phyloP scores from a whole-genome alignment of 805 yeast genomes.

The Suhomyces sp. region DNA sequence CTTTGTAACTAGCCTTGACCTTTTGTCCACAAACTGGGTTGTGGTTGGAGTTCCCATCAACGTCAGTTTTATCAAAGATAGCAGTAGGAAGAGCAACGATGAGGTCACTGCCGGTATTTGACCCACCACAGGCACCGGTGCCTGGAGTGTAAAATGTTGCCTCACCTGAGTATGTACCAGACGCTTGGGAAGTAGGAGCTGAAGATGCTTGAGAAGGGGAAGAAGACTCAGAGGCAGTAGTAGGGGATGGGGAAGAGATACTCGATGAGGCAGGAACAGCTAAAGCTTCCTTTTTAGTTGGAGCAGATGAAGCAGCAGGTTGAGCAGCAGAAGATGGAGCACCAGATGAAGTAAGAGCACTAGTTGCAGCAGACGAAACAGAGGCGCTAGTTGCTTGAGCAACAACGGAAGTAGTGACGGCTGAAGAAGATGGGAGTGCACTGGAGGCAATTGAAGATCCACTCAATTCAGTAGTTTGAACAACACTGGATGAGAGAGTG shows the following conservation, averaged over 20 bases:
- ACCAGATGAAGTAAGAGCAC: not conserved
- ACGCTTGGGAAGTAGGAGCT: not conserved
- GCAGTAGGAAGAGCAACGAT: conserved; percentile 50
- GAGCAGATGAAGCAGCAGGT: not conserved
- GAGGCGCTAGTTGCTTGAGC: too few relatives aligned
- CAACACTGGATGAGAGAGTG: too few relatives aligned
- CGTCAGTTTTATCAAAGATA: conserved; percentile 34
- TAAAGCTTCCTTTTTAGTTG: not conserved
- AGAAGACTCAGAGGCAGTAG: not conserved
- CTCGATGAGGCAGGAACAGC: not conserved
- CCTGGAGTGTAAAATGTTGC: conserved; percentile 49
- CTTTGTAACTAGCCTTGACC: conserved; percentile 44
- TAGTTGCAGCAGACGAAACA: too few relatives aligned
- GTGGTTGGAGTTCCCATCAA: conserved; percentile 37
- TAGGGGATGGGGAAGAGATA: not conserved
- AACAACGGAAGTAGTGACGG: too few relatives aligned
- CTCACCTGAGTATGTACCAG: conserved; percentile 31
- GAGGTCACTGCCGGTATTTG: conserved; percentile 42
- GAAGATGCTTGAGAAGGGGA: not conserved
- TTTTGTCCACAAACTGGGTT: conserved; percentile 49
- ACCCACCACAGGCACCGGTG: conserved; percentile 54
- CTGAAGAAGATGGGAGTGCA: not conserved
- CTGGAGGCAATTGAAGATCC: not conserved
- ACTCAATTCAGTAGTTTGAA: not conserved
- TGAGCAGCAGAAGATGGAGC: not conserved